Conservation (phyloP, 257 asterid species). For the Salvia rosmarinus region DNA sequence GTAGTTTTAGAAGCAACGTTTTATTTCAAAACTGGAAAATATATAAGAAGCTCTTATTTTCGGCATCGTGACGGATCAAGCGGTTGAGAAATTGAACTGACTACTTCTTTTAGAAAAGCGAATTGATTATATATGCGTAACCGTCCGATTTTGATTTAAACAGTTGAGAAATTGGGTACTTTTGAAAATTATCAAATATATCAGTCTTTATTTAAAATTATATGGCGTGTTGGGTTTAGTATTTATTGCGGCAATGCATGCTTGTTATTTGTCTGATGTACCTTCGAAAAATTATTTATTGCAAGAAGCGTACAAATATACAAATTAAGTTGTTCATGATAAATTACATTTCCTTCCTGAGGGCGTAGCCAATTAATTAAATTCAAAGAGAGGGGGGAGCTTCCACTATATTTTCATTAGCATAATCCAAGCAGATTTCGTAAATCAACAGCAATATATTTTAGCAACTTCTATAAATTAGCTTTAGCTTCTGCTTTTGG, state of each 20-base stretch:
- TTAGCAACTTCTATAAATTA: neutral
- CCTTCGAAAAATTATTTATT: too few species aligned
- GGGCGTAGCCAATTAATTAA: too few species aligned
- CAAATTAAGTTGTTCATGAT: too few species aligned
- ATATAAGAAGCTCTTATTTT: neutral
- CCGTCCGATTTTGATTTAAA: neutral
- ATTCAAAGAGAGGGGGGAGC: too few species aligned
- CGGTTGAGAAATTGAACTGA: neutral
- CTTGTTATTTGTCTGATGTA: too few species aligned
- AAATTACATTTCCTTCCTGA: too few species aligned
- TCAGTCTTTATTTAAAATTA: too few species aligned
- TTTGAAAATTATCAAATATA: neutral
- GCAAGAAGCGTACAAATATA: too few species aligned
- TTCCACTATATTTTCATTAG: neutral
- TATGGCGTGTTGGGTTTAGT: neutral
- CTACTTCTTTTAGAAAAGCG: neutral
- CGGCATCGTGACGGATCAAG: neutral
- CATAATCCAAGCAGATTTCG: constrained; percentile 16
- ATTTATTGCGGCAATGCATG: too few species aligned
- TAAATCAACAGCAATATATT: neutral
- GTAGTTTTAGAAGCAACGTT: constrained; percentile 26
- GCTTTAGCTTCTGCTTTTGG: neutral
- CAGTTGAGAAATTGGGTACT: neutral
- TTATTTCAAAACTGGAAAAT: neutral
- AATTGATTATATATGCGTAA: constrained; percentile 18